Base-by-base conservation (phyloP, 805 yeast genomes). In the Ogataea henricii region DNA sequence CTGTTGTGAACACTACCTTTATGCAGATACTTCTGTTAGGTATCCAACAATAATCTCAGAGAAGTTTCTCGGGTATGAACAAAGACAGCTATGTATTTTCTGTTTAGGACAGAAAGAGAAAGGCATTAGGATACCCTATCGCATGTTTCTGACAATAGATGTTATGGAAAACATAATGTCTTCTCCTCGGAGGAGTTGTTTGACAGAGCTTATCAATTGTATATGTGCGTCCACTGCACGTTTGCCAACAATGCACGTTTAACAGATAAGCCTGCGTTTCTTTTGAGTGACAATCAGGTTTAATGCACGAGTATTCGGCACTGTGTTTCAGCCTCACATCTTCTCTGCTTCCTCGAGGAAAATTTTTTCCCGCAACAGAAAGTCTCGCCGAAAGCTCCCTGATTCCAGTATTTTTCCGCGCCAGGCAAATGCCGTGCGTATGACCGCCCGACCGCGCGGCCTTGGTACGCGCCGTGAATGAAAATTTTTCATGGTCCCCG, bases 171-270 rank as follows among this genome's bases (percentile, higher is more conserved):
- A 23, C 26, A 23, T 9, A 23, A 23, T 7, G 26, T 23, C 9
- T 9, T 23, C 9, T 23, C 9, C 9, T 23, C 9, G 6, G 26
- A 23, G 9, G 26, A 7, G 14, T 25, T 37, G 32, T 37, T 37
- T 37, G 40, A 37, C 40, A 37, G 14, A 6, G 14, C 38, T 34
- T 34, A 34, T 34, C 38, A 20, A n/a, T 32, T 16, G 8, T 12
- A 5, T 18, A 6, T 13, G 14, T 27, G 30, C 30, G 10, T 10
- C 30, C 10, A 6, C n/a, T 27, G 30, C 30, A 27, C 5, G 9
- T 9, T 23, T 23, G n/a, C 9, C 26, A 27, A 27, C 30, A 27
- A 27, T 27, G 10, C 25, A 27, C 9, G 5, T 12, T 8, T 27
- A 13, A 32, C 35, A 6, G 35, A 32, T 32, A 32, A 32, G 35